Percentiles rank a stretch among this genome's conserved stretches.
Evolutionary conservation across 2,329 filamentous ascomycete species (phyloP).

Genomic region (Fusarium papillatum): DNA sequence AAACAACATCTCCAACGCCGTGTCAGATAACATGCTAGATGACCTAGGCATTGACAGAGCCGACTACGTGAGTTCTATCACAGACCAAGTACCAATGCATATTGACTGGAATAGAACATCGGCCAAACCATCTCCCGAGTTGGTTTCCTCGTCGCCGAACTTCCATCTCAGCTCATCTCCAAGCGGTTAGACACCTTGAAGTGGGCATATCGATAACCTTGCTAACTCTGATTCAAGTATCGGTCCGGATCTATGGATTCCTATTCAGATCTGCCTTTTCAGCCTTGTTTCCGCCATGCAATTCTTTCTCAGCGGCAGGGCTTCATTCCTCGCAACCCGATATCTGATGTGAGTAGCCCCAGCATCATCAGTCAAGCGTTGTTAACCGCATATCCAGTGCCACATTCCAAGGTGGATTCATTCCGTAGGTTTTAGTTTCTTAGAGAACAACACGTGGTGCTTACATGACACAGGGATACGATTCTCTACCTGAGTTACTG

Average conservation of each 20-base stretch:
- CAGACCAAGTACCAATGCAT: too few species aligned
- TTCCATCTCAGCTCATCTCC: conserved; percentile 17
- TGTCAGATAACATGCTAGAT: conserved; percentile 53
- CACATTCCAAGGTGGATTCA: conserved; percentile 65
- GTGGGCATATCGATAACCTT: neutral
- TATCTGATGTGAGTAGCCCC: conserved; percentile 40
- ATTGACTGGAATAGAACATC: conserved; percentile 2
- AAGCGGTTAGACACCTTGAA: conserved; percentile 6
- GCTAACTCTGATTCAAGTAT: conserved; percentile 28
- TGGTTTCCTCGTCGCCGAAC: conserved; percentile 25
- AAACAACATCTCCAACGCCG: conserved; percentile 52
- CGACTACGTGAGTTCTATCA: conserved; percentile 12
- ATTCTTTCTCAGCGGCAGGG: conserved; percentile 48
- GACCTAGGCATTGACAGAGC: conserved; percentile 37
- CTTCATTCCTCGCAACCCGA: conserved; percentile 49
- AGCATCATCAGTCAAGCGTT: too few species aligned
- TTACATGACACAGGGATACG: conserved; percentile 4
- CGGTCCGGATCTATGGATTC: conserved; percentile 65
- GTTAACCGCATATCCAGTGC: conserved; percentile 38
- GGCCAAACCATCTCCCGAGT: conserved; percentile 30
- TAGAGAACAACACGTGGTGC: neutral
- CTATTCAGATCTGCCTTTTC: conserved; percentile 57
- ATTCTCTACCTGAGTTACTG: conserved; percentile 69
- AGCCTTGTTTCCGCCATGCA: conserved; percentile 50
- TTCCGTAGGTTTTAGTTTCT: conserved; percentile 53